phyloP scores from a whole-genome alignment of 192 early-diverging fungal species.

The Podila clonocystis region DNA sequence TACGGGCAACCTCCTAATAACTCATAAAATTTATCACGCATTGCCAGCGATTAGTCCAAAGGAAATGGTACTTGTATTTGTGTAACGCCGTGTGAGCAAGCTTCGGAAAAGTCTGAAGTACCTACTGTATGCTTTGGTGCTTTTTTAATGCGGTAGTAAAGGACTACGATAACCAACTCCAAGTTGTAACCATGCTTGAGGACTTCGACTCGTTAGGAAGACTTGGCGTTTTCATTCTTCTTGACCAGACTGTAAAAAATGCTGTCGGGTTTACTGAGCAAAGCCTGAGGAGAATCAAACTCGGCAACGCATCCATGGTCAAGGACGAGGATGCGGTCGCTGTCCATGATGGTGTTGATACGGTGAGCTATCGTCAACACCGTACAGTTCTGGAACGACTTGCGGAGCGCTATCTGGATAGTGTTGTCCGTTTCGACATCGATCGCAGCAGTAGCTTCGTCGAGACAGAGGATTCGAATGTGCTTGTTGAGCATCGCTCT shows the following conservation, averaged over 20 bases:
- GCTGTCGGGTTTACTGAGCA: constrained; percentile 60
- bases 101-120: too few relatives aligned
- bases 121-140: too few relatives aligned
- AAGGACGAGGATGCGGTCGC: constrained; percentile 82
- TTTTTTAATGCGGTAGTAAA: too few relatives aligned
- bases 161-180: too few relatives aligned
- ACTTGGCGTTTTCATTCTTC: constrained; percentile 16
- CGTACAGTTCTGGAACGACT: constrained; percentile 55
- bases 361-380: constrained; percentile 70
- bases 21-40: too few relatives aligned
- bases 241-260: constrained; percentile 54
- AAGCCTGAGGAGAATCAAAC: constrained; percentile 69
- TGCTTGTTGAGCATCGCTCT: constrained; percentile 66
- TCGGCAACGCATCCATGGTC: constrained; percentile 76
- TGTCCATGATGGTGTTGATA: constrained; percentile 73
- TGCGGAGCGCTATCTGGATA: constrained; percentile 57
- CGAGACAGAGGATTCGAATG: constrained; percentile 28
- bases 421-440: constrained; percentile 55
- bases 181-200: too few relatives aligned
- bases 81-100: too few relatives aligned
- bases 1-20: too few relatives aligned
- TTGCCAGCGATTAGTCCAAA: too few relatives aligned
- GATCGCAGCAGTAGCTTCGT: constrained; percentile 59
- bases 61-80: too few relatives aligned
- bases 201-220: too few relatives aligned